Evolutionary conservation across 2,329 filamentous ascomycete genomes (phyloP).

Genomic region (Sporothrix euskadiensis): DNA sequence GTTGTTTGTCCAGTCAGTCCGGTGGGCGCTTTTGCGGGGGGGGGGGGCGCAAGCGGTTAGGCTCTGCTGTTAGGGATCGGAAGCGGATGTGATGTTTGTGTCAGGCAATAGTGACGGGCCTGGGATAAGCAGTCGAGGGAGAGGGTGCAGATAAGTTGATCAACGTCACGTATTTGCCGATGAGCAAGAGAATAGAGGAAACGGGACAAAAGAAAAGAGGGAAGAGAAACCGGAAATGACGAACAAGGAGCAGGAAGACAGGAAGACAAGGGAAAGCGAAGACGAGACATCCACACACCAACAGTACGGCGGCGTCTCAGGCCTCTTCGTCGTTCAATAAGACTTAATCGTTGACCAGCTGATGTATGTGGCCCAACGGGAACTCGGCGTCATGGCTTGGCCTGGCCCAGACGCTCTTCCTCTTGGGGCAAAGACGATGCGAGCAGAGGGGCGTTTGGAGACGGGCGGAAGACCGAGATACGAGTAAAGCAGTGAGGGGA

Average conservation of each 20-base stretch:
- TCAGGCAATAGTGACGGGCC: neutral
- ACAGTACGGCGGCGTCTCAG: neutral
- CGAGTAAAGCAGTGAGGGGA: neutral
- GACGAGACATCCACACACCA: neutral
- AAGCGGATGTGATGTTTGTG: neutral
- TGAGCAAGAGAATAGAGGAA: neutral
- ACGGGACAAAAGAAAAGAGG: neutral
- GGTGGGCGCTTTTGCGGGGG: too few species aligned
- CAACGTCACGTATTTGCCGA: neutral
- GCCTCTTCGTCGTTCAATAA: neutral
- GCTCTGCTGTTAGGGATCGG: neutral
- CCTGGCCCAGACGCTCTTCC: neutral
- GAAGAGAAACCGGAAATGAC: neutral
- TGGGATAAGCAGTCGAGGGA: neutral
- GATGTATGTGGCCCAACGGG: conserved; percentile 5
- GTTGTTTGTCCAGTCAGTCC: neutral
- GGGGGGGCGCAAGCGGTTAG: too few species aligned
- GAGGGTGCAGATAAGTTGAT: neutral
- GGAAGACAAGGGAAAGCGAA: neutral
- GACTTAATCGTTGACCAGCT: neutral
- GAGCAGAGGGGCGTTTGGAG: neutral
- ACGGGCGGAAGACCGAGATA: neutral
- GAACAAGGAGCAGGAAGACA: neutral
- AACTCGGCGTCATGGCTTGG: conserved; percentile 1
- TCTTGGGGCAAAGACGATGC: neutral